phyloP scores from a whole-genome alignment of 345 rosid genomes.

The Acer negundo region DNA sequence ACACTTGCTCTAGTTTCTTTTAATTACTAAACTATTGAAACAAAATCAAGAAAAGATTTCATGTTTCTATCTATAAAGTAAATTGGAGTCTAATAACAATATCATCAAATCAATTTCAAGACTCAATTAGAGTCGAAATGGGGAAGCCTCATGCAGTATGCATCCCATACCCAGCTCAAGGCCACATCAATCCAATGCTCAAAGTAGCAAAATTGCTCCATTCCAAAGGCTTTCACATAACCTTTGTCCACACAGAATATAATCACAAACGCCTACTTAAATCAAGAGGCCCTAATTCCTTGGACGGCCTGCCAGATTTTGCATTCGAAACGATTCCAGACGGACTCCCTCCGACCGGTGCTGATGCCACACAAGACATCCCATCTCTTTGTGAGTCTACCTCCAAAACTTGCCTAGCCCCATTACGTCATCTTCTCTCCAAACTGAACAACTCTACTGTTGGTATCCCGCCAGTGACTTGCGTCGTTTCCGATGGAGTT shows the following conservation, averaged over 20 bases:
- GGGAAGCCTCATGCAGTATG: constrained; percentile 2
- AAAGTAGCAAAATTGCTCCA: constrained; percentile 1
- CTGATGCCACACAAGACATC: background rate
- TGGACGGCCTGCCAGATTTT: background rate
- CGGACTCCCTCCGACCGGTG: background rate
- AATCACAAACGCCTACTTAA: background rate
- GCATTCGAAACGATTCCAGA: background rate
- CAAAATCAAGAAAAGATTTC: too few species aligned
- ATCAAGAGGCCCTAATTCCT: background rate
- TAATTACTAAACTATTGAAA: too few species aligned
- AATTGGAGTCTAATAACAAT: too few species aligned
- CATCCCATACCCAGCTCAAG: background rate
- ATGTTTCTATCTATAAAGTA: too few species aligned
- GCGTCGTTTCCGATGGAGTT: background rate
- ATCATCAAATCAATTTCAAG: too few species aligned
- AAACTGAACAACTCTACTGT: background rate
- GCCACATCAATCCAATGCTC: background rate
- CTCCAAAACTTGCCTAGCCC: background rate
- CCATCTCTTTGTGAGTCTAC: background rate
- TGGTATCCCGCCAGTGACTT: background rate
- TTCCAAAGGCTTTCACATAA: background rate
- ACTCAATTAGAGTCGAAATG: background rate
- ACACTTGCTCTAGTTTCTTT: too few species aligned
- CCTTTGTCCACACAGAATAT: background rate
- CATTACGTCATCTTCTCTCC: background rate